Percentiles rank a stretch among this genome's conserved stretches.
phyloP scores from a whole-genome alignment of 2,329 filamentous ascomycete species.

The Paracoccidioides brasiliensis region DNA sequence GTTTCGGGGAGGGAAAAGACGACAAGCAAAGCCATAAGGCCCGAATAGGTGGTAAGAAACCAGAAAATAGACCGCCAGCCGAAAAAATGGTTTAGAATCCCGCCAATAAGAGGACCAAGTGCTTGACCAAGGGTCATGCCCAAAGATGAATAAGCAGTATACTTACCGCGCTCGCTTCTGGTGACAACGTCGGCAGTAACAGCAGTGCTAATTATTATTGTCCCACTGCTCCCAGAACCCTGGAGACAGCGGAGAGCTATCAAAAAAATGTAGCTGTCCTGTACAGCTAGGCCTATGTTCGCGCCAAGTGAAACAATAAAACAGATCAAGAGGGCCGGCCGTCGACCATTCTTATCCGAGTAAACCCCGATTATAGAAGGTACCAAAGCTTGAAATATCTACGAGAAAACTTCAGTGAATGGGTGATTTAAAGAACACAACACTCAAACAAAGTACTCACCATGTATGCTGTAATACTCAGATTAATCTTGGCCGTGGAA shows the following conservation, averaged over 20 bases:
- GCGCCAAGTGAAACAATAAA: constrained; percentile 46
- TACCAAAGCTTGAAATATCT: constrained; percentile 47
- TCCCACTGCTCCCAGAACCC: constrained; percentile 31
- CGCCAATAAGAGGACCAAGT: too few relatives aligned
- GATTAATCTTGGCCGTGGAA: too few relatives aligned
- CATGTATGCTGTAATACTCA: too few relatives aligned
- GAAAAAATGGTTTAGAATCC: too few relatives aligned
- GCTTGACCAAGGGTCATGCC: constrained; percentile 40
- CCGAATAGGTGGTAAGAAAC: too few relatives aligned
- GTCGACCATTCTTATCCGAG: constrained; percentile 46
- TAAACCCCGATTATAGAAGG: constrained; percentile 51
- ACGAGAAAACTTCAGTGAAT: background rate
- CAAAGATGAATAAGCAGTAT: constrained; percentile 54
- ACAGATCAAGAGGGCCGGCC: constrained; percentile 48
- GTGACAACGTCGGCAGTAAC: constrained; percentile 46
- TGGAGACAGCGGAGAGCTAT: constrained; percentile 51
- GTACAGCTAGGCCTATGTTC: constrained; percentile 48
- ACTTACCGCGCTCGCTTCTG: constrained; percentile 56
- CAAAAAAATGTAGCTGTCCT: constrained; percentile 45
- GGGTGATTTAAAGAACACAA: too few relatives aligned
- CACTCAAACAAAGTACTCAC: too few relatives aligned
- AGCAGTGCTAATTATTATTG: too few relatives aligned
- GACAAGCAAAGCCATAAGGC: too few relatives aligned
- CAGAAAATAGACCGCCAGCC: too few relatives aligned
- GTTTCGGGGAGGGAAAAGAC: too few relatives aligned